Evolutionary conservation across 768 basidiomycete genomes (phyloP), one percentile per base, ranked within the genome.

Genomic region (Naematelia aurantialba): DNA sequence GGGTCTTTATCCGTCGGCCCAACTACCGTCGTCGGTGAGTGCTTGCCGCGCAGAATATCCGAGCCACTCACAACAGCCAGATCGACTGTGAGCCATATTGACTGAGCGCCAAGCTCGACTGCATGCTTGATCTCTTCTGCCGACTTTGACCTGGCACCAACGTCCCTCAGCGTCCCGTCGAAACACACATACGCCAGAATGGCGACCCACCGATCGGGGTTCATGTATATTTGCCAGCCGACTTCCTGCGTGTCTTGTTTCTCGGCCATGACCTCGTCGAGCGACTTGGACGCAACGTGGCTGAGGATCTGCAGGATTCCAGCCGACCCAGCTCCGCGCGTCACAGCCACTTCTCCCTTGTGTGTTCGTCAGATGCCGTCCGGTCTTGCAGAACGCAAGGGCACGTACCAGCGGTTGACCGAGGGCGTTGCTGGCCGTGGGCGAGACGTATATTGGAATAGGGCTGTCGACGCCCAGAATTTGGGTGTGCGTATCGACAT

Each of bases 401-500:
- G 14, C 14, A 59, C 64, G 42, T 42, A 67, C 66, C 46, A 67
- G 29, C 1, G 65, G 59, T 52, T 62, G 58, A 25, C 56, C 58
- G 22, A 64, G 51, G 2, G 66, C 68, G 22, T 66, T 68, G 58
- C 71, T 61, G 3, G 89, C 91, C 17, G 91, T 87, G 29, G 86
- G 89, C 54, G 84, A 84, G 45, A 89, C 85, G 69, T 89, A 91
- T 4, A 94, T 79, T 1, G 91, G 91, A 52, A 92, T 82, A 1
- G 84, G 81, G 14, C 84, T 83, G 53, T 79, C 80, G 73, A 82
- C 68, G 26, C 76, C 85, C 8, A 89, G 85, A 47, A 92, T 83
- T 21, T 60, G 63, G 0, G 76, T 71, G 5, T 58, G 45, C 17
- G 66, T 58, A 60, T 74, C 72, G 44, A 74, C 65, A 10, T 66